phyloP scores from a whole-genome alignment of 73 alveolate genomes.

The Paramecium caudatum region DNA sequence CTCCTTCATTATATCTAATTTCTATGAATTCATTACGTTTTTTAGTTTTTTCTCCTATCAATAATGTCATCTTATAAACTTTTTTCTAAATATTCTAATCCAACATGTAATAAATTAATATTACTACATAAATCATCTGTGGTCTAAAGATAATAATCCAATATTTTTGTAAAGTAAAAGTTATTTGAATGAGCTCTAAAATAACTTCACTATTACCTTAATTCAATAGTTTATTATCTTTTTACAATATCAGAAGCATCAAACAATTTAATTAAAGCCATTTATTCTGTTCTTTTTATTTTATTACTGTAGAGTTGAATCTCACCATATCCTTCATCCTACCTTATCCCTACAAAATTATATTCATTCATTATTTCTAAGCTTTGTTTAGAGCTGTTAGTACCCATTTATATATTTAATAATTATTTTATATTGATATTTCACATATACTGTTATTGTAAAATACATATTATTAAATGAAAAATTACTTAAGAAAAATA shows the following conservation, averaged over 20 bases:
- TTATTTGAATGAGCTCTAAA: not conserved
- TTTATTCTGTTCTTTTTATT: constrained; percentile 6
- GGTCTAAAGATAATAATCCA: not conserved
- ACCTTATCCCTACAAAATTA: not conserved
- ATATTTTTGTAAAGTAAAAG: constrained; percentile 5
- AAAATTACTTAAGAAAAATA: constrained; percentile 13
- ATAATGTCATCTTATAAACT: not conserved
- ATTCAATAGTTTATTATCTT: not conserved
- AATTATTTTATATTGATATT: too few species aligned
- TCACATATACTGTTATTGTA: too few species aligned
- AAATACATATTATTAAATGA: too few species aligned
- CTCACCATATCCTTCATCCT: constrained; percentile 35
- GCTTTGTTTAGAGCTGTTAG: constrained; percentile 56
- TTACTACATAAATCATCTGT: constrained; percentile 46
- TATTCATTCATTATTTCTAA: not conserved
- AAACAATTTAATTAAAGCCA: constrained; percentile 16
- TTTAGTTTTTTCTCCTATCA: not conserved
- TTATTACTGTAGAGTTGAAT: constrained; percentile 5
- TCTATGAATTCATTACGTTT: not conserved
- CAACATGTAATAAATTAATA: constrained; percentile 43
- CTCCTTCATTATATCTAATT: constrained; percentile 25
- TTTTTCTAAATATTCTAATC: constrained; percentile 58
- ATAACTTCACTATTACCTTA: not conserved
- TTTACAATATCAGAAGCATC: constrained; percentile 21
- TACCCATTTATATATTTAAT: constrained; percentile 64